Evolutionary conservation across 1,139 yeast genomes (phyloP).

Genomic region (Yamadazyma kanchanaburiensis): DNA sequence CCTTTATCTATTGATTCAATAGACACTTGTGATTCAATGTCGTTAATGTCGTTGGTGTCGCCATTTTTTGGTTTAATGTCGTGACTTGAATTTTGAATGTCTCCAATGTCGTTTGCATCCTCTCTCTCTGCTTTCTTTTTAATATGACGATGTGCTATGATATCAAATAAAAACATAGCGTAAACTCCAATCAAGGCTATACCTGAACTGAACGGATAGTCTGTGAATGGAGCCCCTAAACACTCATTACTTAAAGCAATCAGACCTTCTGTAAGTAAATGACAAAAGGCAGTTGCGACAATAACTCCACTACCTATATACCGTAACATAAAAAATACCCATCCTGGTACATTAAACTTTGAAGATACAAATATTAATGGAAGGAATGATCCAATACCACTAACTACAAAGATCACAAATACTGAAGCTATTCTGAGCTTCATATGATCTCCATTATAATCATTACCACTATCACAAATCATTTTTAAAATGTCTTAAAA

Average conservation of each 20-base stretch:
- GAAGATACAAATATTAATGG: constrained; percentile 24
- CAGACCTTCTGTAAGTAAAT: constrained; percentile 28
- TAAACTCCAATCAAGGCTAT: constrained; percentile 33
- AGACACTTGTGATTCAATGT: too few species aligned
- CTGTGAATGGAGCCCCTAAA: constrained; percentile 25
- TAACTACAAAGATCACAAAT: constrained; percentile 26
- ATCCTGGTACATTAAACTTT: constrained; percentile 20
- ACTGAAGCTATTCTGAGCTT: constrained; percentile 27
- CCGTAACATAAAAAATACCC: constrained; percentile 25
- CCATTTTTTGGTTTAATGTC: too few species aligned
- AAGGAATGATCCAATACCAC: constrained; percentile 29
- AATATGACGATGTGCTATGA: constrained; percentile 22
- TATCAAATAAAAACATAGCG: constrained; percentile 27
- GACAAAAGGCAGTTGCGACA: constrained; percentile 34
- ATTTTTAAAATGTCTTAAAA: too few species aligned
- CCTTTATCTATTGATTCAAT: background rate
- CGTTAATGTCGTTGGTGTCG: too few species aligned
- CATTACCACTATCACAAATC: constrained; percentile 16
- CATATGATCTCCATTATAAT: constrained; percentile 21
- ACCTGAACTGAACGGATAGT: constrained; percentile 34
- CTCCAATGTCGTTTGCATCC: too few species aligned
- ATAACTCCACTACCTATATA: constrained; percentile 36
- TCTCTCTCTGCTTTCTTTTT: constrained; percentile 4
- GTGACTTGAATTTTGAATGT: too few species aligned
- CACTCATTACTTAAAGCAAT: constrained; percentile 23